Conservation (phyloP, 306 rosid genomes). For the Castanea crenata region DNA sequence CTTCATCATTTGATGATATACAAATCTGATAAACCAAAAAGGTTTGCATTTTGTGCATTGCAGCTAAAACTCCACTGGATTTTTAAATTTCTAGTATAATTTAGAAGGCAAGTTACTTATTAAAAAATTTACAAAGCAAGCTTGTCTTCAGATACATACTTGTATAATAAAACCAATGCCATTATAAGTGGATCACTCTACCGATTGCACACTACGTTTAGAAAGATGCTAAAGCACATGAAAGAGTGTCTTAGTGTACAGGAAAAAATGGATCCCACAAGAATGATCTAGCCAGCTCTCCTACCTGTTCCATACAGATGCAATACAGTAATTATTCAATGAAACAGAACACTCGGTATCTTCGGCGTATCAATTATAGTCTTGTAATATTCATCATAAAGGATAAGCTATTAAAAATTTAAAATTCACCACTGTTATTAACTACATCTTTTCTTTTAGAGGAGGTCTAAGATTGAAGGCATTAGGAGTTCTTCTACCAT, state of each 20-base stretch:
- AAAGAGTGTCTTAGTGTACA: slow-evolving; percentile 40
- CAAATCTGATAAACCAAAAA: no score
- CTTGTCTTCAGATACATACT: slow-evolving; percentile 27
- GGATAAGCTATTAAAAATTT: no score
- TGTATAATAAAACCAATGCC: slow-evolving; percentile 55
- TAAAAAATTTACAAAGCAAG: not conserved
- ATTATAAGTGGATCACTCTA: slow-evolving; percentile 32
- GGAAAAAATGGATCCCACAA: slow-evolving; percentile 73
- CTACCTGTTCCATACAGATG: slow-evolving; percentile 35
- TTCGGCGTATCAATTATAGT: no score
- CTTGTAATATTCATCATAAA: no score
- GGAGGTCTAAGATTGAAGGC: no score
- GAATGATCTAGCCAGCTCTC: slow-evolving; percentile 59
- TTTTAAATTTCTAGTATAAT: not conserved
- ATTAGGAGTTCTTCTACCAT: no score
- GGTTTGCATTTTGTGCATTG: no score
- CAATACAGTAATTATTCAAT: not conserved
- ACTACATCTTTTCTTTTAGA: no score
- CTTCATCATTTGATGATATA: no score
- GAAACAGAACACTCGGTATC: not conserved
- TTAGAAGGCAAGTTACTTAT: no score
- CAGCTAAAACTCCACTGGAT: not conserved
- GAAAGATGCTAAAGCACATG: slow-evolving; percentile 63
- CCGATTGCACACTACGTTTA: slow-evolving; percentile 43
- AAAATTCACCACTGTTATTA: no score